phyloP scores from a whole-genome alignment of 2,329 filamentous ascomycete species.

The Aspergillus sp. region DNA sequence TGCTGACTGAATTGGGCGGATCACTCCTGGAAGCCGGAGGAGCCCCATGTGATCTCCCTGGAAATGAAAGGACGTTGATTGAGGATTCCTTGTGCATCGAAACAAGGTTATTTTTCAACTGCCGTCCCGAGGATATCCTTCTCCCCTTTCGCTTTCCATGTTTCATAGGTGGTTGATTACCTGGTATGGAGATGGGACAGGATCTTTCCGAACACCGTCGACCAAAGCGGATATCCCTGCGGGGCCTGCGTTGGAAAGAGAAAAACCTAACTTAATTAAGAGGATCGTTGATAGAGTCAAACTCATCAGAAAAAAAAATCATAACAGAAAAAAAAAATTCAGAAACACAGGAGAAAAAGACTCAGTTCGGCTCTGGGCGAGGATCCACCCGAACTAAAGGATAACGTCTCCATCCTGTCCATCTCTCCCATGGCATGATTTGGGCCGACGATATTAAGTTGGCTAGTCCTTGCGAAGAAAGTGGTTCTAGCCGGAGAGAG shows the following conservation, averaged over 20 bases:
- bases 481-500: background rate
- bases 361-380: background rate
- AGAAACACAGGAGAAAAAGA: background rate
- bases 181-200: background rate
- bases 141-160: background rate
- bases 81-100: constrained; percentile 3
- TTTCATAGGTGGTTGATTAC: background rate
- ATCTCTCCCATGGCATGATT: background rate
- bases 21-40: background rate
- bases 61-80: constrained; percentile 1
- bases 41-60: background rate
- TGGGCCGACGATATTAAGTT: background rate
- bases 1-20: background rate
- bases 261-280: constrained; percentile 7
- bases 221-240: constrained; percentile 8
- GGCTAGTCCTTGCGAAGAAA: background rate
- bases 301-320: background rate
- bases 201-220: constrained; percentile 8
- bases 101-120: constrained; percentile 11
- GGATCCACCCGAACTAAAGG: background rate
- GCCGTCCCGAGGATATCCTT: constrained; percentile 18
- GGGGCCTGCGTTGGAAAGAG: constrained; percentile 5
- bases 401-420: background rate
- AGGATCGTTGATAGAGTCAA: background rate
- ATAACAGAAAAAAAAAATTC: background rate